phyloP scores from a whole-genome alignment of 805 yeast genomes.

The Saturnispora hagleri region DNA sequence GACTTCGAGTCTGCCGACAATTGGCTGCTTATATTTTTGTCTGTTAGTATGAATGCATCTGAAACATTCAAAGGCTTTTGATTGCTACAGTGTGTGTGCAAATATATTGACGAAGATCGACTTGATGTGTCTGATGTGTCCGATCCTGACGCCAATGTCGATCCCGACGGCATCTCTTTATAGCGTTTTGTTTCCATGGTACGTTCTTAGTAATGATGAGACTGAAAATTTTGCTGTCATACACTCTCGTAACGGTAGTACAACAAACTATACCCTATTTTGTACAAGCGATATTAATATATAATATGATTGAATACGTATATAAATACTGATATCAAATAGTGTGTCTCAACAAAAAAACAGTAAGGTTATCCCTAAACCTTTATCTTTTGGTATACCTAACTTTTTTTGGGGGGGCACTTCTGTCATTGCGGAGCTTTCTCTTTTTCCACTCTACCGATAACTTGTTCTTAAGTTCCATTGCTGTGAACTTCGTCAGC shows the following conservation, averaged over 20 bases:
- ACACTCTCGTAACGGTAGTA: not conserved
- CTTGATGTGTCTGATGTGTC: slow-evolving; percentile 9
- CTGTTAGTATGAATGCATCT: slow-evolving; percentile 21
- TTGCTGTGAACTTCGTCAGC: not conserved
- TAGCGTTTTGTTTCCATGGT: not conserved
- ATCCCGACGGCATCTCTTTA: not conserved
- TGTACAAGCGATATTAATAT: no score
- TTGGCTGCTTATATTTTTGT: not conserved
- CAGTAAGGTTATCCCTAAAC: not conserved
- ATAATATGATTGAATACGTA: not conserved
- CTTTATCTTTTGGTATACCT: not conserved
- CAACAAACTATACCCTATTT: not conserved
- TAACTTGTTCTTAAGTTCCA: not conserved
- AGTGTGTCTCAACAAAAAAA: not conserved
- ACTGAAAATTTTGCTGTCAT: not conserved
- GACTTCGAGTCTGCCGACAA: slow-evolving; percentile 18
- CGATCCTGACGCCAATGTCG: not conserved
- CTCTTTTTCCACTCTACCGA: not conserved
- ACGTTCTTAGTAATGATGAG: not conserved
- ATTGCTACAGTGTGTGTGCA: slow-evolving; percentile 26
- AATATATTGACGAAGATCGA: slow-evolving; percentile 22
- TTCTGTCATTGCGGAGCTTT: not conserved
- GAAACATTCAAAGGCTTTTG: slow-evolving; percentile 28
- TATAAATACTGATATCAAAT: no score
- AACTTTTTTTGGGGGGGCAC: not conserved